Conservation (phyloP, 257 asterid species). For the Nyctanthes arbortristis region DNA sequence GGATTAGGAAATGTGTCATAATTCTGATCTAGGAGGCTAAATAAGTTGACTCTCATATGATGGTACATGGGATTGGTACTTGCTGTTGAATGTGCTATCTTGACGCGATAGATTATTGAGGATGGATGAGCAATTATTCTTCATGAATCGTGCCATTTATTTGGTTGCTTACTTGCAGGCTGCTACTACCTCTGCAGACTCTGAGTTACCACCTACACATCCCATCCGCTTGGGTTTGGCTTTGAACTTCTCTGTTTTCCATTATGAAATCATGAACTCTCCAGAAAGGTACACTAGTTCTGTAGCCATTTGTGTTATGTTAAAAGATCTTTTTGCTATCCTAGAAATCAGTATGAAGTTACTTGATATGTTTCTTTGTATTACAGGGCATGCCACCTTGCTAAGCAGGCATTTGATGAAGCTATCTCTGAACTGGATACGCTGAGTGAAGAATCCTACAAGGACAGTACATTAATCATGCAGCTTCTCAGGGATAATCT, state of each 20-base stretch:
- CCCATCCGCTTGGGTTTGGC: conserved; percentile 26
- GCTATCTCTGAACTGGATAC: conserved; percentile 22
- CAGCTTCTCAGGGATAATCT: conserved; percentile 24
- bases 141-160: not conserved
- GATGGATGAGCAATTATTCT: not conserved
- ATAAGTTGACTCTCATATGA: not conserved
- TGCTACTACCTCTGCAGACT: conserved; percentile 10
- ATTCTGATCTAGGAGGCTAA: not conserved
- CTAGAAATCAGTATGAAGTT: not conserved
- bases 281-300: conserved; percentile 16
- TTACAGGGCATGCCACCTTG: conserved; percentile 19
- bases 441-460: conserved; percentile 21
- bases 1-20: not conserved
- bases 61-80: not conserved
- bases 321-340: not conserved
- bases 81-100: not conserved
- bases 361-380: not conserved
- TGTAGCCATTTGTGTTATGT: not conserved
- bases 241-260: conserved; percentile 24
- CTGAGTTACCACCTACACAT: conserved; percentile 23
- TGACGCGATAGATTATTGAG: not conserved
- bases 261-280: conserved; percentile 25
- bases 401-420: conserved; percentile 23
- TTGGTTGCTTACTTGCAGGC: conserved; percentile 5
- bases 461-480: conserved; percentile 24